Evolutionary conservation across 305 asterid species (phyloP), one percentile per base, ranked within the genome.

Genomic region (Fraxinus baroniana): DNA sequence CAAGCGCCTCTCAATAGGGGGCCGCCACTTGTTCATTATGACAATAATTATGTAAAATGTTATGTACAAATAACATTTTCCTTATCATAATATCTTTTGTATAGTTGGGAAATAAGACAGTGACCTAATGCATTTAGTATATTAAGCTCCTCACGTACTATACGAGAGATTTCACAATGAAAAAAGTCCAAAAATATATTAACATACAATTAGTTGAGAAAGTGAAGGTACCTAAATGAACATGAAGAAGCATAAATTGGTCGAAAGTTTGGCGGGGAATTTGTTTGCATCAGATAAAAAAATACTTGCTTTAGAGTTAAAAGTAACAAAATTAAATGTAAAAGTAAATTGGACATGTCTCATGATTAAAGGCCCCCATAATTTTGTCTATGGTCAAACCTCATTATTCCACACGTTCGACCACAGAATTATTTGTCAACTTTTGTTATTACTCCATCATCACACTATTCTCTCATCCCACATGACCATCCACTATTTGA

Each of bases 381-480:
- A 24, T 79, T 71, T 71, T 74, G 89, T 77, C 87, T 76, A 13
- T 66, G 77, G 89, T 86, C 89, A 86, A 86, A 86, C 79, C 76
- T 13, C 84, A 84, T 84, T 78, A 86, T 86, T 82, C 46, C 86
- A 37, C 89, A 84, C 89, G 87, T 79, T 86, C 62, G 83, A 7
- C 71, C 78, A 83, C 82, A 24, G 33, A 37, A 36, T 52, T 15
- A 15, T 83, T 32, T 78, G 74, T 26, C 74, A 68, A 68, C 13
- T 28, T 68, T 83, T 83, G 52, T 74, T 17, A 74, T 74, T 32
- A 24, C 81, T 74, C 70, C 83, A 81, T 83, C 82, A 80, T 83
- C 73, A 8, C 33, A 79, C 66, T 28, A n/a, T 20, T 22, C 46
- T 28, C 35, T 1, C 28, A 49, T 76, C 35, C 66, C 74, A 55